Conservation (phyloP, 1,284 basidiomycete species). For the Fomes fomentarius region DNA sequence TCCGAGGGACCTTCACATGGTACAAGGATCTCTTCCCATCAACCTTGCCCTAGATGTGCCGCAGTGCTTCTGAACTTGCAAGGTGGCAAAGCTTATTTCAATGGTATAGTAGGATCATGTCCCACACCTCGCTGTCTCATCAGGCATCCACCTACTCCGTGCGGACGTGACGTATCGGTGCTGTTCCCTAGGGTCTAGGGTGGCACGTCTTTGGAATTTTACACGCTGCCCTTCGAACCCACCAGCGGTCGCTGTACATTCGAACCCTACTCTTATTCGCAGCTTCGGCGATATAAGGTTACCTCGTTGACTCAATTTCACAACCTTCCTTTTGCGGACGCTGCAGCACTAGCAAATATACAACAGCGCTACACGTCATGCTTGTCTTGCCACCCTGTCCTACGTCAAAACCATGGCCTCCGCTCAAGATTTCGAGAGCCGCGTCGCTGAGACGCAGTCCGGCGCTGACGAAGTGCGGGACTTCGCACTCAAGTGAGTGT, state of each 20-base stretch:
- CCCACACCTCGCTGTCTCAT: too few relatives aligned
- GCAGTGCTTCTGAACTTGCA: too few relatives aligned
- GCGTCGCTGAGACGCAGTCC: conserved; percentile 6
- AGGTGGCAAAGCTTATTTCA: too few relatives aligned
- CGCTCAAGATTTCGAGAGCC: conserved; percentile 1
- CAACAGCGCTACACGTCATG: neutral
- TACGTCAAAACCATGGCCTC: neutral
- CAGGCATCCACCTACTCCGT: too few relatives aligned
- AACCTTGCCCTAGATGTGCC: too few relatives aligned
- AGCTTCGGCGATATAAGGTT: neutral
- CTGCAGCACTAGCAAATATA: neutral
- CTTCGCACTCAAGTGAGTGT: conserved; percentile 7
- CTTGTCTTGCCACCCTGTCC: neutral
- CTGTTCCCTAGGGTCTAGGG: too few relatives aligned
- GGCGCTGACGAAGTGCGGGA: conserved; percentile 12
- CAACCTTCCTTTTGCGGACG: neutral
- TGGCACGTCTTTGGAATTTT: too few relatives aligned
- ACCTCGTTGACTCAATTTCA: neutral
- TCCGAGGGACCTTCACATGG: too few relatives aligned
- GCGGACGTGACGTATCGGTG: too few relatives aligned
- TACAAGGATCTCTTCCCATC: too few relatives aligned
- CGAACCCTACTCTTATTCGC: neutral
- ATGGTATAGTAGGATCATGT: too few relatives aligned
- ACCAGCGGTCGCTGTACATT: neutral
- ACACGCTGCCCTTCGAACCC: neutral